These are phyloP conservation scores for Curvularia sp. DNA, from an alignment of 2,329 filamentous ascomycete species.

Conservation along the genomic window DNA sequence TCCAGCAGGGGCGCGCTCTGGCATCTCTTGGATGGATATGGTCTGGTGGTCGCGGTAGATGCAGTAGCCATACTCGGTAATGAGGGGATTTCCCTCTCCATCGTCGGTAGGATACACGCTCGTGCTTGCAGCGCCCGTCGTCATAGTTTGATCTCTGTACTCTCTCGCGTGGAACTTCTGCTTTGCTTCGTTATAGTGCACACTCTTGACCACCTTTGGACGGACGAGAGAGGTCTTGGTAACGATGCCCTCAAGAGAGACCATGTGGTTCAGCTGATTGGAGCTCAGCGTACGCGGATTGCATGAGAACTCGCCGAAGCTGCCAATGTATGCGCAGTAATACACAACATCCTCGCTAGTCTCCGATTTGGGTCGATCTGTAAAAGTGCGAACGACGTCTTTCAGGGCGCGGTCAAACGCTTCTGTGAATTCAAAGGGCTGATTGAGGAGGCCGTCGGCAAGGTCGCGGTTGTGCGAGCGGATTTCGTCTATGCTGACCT, in stretches of 20 bases:
- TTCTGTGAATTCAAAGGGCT: conserved; percentile 85
- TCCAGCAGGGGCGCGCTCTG: conserved; percentile 91
- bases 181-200: conserved; percentile 91
- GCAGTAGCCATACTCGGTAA: conserved; percentile 95
- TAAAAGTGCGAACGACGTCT: conserved; percentile 81
- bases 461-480: conserved; percentile 85
- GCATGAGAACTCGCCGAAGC: conserved; percentile 92
- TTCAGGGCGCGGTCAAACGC: conserved; percentile 93
- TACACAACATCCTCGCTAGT: conserved; percentile 79
- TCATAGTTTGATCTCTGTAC: conserved; percentile 98
- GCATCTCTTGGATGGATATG: conserved; percentile 99
- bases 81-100: conserved; percentile 87
- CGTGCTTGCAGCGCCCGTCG: conserved; percentile 80
- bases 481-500: conserved; percentile 79
- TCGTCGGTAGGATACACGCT: conserved; percentile 96
- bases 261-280: conserved; percentile 91
- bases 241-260: conserved; percentile 96
- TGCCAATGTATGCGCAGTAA: conserved; percentile 96
- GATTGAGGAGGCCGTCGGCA: conserved; percentile 77
- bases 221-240: conserved; percentile 94
- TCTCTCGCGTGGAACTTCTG: conserved; percentile 87
- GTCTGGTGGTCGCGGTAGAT: conserved; percentile 97
- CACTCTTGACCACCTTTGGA: conserved; percentile 97
- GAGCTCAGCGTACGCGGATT: conserved; percentile 93
- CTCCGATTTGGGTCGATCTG: conserved; percentile 77